Conservation (phyloP, 108 stramenopile genomes). For the Cyclostephanos tholiformis region DNA sequence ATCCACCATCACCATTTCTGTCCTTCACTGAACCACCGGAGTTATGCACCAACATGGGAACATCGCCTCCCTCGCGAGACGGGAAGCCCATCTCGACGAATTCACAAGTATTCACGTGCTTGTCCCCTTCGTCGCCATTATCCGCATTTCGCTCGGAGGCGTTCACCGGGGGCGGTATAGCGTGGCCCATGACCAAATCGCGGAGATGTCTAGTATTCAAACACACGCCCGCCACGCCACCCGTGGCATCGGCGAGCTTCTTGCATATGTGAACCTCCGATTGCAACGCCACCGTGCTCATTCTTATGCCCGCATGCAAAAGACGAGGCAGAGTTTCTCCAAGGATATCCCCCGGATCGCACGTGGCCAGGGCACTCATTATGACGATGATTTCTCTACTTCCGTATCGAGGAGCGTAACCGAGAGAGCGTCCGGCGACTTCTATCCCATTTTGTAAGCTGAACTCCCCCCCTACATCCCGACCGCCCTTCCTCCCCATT, state of each 20-base stretch:
- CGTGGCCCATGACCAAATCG: constrained; percentile 67
- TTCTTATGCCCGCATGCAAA: constrained; percentile 66
- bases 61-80: constrained; percentile 61
- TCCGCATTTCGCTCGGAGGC: constrained; percentile 14
- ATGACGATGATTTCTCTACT: constrained; percentile 82
- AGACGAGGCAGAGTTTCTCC: constrained; percentile 74
- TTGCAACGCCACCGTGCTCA: constrained; percentile 65
- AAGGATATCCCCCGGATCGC: constrained; percentile 80
- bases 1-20: constrained; percentile 48
- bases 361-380: constrained; percentile 70
- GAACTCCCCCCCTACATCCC: constrained; percentile 72
- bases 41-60: constrained; percentile 72
- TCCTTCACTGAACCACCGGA: constrained; percentile 47
- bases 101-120: constrained; percentile 57
- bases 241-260: constrained; percentile 75
- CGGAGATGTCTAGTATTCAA: constrained; percentile 76
- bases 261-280: constrained; percentile 87
- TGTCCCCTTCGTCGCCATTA: constrained; percentile 14
- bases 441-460: constrained; percentile 88
- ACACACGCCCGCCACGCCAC: constrained; percentile 75
- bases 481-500: constrained; percentile 47
- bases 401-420: constrained; percentile 81
- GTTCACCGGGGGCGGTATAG: constrained; percentile 69
- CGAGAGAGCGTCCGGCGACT: constrained; percentile 85
- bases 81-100: constrained; percentile 91